phyloP scores from a whole-genome alignment of 176 grass and related monocot genomes.

The Eleusine indica region DNA sequence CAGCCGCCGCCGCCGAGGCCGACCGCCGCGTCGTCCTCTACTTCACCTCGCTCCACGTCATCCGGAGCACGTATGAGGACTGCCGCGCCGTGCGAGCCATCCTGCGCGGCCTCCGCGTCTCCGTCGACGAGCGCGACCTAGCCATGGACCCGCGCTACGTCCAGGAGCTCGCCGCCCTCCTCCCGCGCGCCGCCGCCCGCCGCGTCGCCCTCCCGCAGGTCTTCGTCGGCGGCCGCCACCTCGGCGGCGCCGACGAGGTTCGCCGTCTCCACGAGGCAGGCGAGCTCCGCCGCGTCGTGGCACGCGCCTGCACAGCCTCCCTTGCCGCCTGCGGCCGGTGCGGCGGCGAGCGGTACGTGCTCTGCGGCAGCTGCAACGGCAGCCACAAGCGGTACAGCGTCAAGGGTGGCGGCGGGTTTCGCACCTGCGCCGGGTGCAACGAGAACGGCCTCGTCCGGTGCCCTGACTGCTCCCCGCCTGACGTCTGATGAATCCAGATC shows the following conservation, averaged over 20 bases:
- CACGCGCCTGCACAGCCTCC: slow-evolving; percentile 23
- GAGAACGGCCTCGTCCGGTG: slow-evolving; percentile 97
- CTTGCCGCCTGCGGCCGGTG: slow-evolving; percentile 50
- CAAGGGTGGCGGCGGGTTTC: slow-evolving; percentile 65
- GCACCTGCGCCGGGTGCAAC: slow-evolving; percentile 78
- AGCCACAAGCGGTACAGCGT: slow-evolving; percentile 76
- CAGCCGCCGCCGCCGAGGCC: slow-evolving; percentile 26
- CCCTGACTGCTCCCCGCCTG: slow-evolving; percentile 65
- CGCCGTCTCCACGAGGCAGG: slow-evolving; percentile 71
- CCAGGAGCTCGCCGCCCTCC: slow-evolving; percentile 53
- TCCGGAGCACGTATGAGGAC: slow-evolving; percentile 65
- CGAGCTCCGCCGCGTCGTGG: slow-evolving; percentile 62
- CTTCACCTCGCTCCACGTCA: slow-evolving; percentile 72
- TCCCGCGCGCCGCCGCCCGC: slow-evolving; percentile 36
- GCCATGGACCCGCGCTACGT: slow-evolving; percentile 70
- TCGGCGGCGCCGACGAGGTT: slow-evolving; percentile 64
- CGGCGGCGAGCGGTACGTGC: slow-evolving; percentile 66
- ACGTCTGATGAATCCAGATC: slow-evolving; percentile 47
- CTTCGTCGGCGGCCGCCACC: slow-evolving; percentile 69
- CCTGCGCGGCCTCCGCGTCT: slow-evolving; percentile 62
- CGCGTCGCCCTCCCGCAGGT: slow-evolving; percentile 62
- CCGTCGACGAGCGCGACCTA: slow-evolving; percentile 77
- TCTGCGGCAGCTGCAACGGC: slow-evolving; percentile 65
- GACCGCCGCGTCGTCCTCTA: slow-evolving; percentile 74
- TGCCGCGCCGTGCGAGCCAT: slow-evolving; percentile 64